Evolutionary conservation across 805 yeast species (phyloP).

Genomic region (Sugiyamaella chiloensis): DNA sequence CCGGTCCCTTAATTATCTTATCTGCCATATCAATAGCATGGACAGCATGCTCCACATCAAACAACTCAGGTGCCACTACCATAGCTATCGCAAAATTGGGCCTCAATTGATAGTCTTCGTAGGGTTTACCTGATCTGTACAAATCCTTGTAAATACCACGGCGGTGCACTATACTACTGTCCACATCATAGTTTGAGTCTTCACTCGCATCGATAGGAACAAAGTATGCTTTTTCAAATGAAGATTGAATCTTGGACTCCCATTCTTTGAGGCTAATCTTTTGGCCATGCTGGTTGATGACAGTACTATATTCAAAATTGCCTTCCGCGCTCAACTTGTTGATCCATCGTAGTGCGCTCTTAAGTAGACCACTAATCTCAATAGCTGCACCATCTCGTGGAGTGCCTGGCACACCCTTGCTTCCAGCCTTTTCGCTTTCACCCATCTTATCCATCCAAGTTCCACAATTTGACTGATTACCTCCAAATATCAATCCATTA

Average conservation of each 20-base stretch:
- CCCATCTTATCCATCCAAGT: conserved; percentile 99
- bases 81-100: conserved; percentile 92
- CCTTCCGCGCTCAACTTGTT: conserved; percentile 53
- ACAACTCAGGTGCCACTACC: conserved; percentile 92
- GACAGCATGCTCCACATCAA: conserved; percentile 57
- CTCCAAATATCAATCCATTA: conserved; percentile 86
- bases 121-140: conserved; percentile 75
- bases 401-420: conserved; percentile 93
- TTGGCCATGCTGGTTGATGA: conserved; percentile 56
- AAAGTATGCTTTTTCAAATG: conserved; percentile 77
- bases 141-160: conserved; percentile 94
- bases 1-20: conserved; percentile 71
- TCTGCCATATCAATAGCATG: conserved; percentile 74
- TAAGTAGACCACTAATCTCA: conserved; percentile 84
- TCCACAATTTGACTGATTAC: conserved; percentile 90
- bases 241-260: conserved; percentile 64
- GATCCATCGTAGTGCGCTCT: conserved; percentile 81
- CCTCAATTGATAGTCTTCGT: conserved; percentile 89
- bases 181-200: conserved; percentile 60
- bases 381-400: conserved; percentile 97
- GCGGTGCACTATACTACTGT: conserved; percentile 67
- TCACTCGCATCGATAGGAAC: conserved; percentile 64
- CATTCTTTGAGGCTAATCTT: conserved; percentile 60
- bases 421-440: conserved; percentile 77
- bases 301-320: conserved; percentile 54